phyloP scores from a whole-genome alignment of 352 stramenopile genomes.

The Pythium rhizo-oryzae region DNA sequence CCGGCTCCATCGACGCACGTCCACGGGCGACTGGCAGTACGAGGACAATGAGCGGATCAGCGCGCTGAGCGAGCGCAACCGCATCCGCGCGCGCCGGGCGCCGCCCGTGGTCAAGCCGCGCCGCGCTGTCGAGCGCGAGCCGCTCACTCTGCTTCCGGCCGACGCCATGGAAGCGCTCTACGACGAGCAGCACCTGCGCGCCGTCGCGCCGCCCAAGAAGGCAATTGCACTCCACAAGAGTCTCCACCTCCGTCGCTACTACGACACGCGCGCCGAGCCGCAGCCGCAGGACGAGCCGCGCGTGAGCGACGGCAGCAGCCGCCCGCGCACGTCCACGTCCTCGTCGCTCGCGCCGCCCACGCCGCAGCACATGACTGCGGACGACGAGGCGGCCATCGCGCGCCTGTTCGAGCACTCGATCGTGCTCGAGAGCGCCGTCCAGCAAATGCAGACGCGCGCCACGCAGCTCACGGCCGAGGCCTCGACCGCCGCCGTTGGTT shows the following conservation, averaged over 20 bases:
- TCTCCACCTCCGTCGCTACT: too few relatives aligned
- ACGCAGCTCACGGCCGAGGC: background rate
- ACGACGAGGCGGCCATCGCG: conserved; percentile 5
- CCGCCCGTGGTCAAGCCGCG: conserved; percentile 8
- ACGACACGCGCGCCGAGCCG: background rate
- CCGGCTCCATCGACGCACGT: background rate
- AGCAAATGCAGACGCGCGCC: background rate
- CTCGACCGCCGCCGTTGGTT: background rate
- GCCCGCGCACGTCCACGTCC: conserved; percentile 29
- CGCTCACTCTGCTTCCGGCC: conserved; percentile 21
- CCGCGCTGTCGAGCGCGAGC: conserved; percentile 12
- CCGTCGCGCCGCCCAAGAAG: background rate
- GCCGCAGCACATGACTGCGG: background rate
- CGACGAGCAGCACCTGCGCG: conserved; percentile 19
- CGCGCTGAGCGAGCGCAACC: background rate
- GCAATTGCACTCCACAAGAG: too few relatives aligned
- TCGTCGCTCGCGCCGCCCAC: conserved; percentile 31
- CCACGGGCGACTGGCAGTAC: background rate
- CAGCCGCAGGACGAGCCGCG: conserved; percentile 20
- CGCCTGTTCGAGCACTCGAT: conserved; percentile 14
- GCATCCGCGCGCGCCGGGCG: background rate
- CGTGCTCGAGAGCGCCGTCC: conserved; percentile 6
- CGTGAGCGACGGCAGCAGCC: conserved; percentile 16
- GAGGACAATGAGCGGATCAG: conserved; percentile 7
- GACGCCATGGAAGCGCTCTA: conserved; percentile 20